A percentile compares a stretch with the other conserved stretches of the same genome.
These are phyloP conservation scores for Rhodotorula kratochvilovae DNA, from an alignment of 768 basidiomycete species.

Conservation along the genomic window DNA sequence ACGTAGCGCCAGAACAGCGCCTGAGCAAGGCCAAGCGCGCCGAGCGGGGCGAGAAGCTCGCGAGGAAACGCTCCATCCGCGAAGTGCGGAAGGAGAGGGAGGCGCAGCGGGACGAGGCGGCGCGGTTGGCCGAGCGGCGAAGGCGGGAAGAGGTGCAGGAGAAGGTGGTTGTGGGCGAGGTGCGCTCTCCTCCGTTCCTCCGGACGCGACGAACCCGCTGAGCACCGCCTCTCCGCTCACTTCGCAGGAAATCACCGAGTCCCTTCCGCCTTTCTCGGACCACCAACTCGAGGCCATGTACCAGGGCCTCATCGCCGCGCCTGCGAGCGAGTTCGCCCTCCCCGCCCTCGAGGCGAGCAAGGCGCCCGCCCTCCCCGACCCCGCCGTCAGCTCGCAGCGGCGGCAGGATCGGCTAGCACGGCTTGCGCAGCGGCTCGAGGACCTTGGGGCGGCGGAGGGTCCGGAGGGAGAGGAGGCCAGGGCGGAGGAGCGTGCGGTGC, in stretches of 20 bases:
- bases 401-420: constrained; percentile 38
- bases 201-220: background rate
- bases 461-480: background rate
- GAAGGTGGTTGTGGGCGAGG: constrained; percentile 8
- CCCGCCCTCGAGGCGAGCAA: constrained; percentile 17
- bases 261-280: constrained; percentile 46
- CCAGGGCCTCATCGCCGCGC: constrained; percentile 49
- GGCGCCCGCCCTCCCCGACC: constrained; percentile 19
- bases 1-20: background rate
- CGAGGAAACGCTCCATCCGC: constrained; percentile 27
- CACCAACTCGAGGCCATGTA: constrained; percentile 51
- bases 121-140: background rate
- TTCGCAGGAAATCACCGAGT: constrained; percentile 22
- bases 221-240: background rate
- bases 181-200: background rate
- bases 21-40: constrained; percentile 17
- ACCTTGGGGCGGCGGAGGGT: constrained; percentile 43
- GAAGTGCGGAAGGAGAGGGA: background rate
- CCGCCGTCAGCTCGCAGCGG: background rate
- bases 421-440: constrained; percentile 24
- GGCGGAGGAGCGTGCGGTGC: no score
- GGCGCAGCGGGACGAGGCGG: background rate
- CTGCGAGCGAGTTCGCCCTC: constrained; percentile 22
- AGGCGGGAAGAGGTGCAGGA: constrained; percentile 5
- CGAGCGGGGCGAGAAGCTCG: constrained; percentile 26